phyloP scores from a whole-genome alignment of 306 rosid species.

The Castanea crenata region DNA sequence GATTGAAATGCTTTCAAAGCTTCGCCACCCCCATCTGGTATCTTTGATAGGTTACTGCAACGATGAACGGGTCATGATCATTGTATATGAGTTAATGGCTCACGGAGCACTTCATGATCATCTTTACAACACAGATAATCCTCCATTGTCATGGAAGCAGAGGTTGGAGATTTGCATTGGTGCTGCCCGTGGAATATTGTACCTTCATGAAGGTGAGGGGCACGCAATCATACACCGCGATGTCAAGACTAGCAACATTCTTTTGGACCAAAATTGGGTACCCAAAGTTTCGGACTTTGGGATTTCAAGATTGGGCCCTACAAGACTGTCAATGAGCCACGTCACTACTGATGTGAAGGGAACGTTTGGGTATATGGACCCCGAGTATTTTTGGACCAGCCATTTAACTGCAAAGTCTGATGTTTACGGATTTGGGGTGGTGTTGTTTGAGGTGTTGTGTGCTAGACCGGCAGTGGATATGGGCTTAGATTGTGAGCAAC shows the following conservation, averaged over 20 bases:
- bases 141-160: not conserved
- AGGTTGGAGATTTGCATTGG: not conserved
- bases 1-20: not conserved
- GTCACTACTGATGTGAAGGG: not conserved
- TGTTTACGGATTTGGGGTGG: not conserved
- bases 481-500: not conserved
- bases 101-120: not conserved
- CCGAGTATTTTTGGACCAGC: not conserved
- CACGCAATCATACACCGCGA: not conserved
- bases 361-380: not conserved
- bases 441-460: slow-evolving; percentile 1
- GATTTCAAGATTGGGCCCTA: not conserved
- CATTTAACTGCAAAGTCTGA: not conserved
- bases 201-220: not conserved
- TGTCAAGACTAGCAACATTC: not conserved
- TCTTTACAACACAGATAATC: not conserved
- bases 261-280: not conserved
- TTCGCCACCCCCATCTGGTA: not conserved
- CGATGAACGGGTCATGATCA: not conserved
- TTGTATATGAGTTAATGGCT: not conserved
- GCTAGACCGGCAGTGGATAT: not conserved
- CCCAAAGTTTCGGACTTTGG: not conserved
- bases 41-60: not conserved
- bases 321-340: not conserved
- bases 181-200: not conserved